A percentile compares a stretch with the other conserved stretches of the same genome.
Evolutionary conservation across 2,329 filamentous ascomycete genomes (phyloP).

Genomic region (Pseudofabraea citricarpa): DNA sequence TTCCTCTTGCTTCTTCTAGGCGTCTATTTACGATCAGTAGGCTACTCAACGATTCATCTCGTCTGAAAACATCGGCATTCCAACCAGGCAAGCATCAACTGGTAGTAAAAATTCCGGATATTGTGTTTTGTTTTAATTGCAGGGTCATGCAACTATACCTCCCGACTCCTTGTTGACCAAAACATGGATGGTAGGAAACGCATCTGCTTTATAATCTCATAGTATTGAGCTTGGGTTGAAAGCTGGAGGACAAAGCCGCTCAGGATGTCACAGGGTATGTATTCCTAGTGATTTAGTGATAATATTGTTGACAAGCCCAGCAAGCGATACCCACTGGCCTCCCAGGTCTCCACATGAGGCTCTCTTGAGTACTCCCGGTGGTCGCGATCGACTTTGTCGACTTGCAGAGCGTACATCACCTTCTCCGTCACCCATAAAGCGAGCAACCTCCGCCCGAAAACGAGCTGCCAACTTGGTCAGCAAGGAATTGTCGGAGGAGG

Average conservation of each 20-base stretch:
- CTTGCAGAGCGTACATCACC: conserved; percentile 63
- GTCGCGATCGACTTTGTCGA: conserved; percentile 69
- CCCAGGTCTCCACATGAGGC: conserved; percentile 62
- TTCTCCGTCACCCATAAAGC: conserved; percentile 61
- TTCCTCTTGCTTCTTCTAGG: too few relatives aligned
- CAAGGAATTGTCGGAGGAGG: conserved; percentile 41
- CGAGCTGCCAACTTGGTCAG: conserved; percentile 14
- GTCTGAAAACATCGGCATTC: too few relatives aligned
- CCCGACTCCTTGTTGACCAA: too few relatives aligned
- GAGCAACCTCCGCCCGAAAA: conserved; percentile 17
- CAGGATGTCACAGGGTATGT: conserved; percentile 23
- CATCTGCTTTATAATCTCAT: too few relatives aligned
- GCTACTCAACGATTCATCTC: too few relatives aligned
- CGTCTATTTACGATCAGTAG: too few relatives aligned
- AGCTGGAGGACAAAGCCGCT: background rate
- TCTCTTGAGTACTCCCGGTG: conserved; percentile 66
- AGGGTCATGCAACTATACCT: too few relatives aligned
- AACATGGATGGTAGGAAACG: too few relatives aligned
- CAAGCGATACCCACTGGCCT: conserved; percentile 52
- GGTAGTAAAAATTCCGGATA: too few relatives aligned
- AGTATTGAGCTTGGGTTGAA: too few relatives aligned
- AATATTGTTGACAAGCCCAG: conserved; percentile 14
- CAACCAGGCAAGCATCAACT: too few relatives aligned
- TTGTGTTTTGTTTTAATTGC: too few relatives aligned
- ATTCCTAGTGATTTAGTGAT: conserved; percentile 11